These are phyloP conservation scores for Trypanosomatidae sp. DNA, from an alignment of 208 protist species.

Conservation along the genomic window DNA sequence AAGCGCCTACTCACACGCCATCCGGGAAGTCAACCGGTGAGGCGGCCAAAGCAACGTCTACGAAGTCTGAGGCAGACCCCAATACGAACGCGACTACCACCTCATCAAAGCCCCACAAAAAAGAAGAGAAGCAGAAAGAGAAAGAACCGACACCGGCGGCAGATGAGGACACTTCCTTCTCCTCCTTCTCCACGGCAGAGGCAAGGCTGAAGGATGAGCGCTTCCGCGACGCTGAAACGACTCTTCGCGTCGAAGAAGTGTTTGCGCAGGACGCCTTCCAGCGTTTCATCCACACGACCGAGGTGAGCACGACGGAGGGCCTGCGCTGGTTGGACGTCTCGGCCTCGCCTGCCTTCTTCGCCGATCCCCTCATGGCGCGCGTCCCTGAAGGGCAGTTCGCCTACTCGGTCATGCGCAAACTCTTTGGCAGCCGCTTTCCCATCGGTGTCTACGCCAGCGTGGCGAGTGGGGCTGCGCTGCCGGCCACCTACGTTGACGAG, in stretches of 20 bases:
- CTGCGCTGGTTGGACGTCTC: constrained; percentile 56
- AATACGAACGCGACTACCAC: too few relatives aligned
- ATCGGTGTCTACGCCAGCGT: constrained; percentile 35
- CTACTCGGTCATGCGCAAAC: constrained; percentile 30
- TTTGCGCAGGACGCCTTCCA: constrained; percentile 26
- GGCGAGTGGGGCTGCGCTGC: constrained; percentile 36
- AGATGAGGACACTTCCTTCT: too few relatives aligned
- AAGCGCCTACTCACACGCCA: too few relatives aligned
- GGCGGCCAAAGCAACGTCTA: too few relatives aligned
- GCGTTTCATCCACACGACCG: constrained; percentile 36
- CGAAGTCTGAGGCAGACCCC: too few relatives aligned
- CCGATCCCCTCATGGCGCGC: constrained; percentile 15
- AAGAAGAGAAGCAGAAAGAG: too few relatives aligned
- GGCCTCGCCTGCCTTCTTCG: constrained; percentile 23
- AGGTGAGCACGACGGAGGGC: constrained; percentile 41
- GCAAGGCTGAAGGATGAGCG: not conserved
- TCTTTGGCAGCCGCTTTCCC: constrained; percentile 31
- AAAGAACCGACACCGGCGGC: too few relatives aligned
- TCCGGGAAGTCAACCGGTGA: too few relatives aligned
- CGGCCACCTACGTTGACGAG: constrained; percentile 40
- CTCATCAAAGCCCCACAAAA: too few relatives aligned
- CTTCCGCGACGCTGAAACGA: constrained; percentile 21
- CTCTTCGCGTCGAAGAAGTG: constrained; percentile 30
- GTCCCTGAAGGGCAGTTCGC: constrained; percentile 43
- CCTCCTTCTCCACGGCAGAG: too few relatives aligned